Conservation (phyloP, 768 basidiomycete species). For the Amanita fuliginea region DNA sequence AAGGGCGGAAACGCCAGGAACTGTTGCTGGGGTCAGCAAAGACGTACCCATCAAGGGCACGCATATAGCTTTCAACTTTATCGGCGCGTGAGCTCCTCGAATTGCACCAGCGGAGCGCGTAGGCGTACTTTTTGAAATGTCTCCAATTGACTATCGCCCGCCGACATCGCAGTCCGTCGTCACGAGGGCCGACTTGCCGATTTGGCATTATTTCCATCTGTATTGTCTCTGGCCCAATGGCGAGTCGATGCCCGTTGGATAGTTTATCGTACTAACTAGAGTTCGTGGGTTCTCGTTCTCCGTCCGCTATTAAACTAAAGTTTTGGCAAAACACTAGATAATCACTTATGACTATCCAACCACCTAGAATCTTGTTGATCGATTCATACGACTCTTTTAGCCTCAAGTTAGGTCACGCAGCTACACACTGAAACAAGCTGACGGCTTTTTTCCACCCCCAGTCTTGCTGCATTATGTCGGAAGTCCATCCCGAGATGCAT, state of each 20-base stretch:
- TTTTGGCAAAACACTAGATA: neutral
- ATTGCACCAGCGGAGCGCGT: neutral
- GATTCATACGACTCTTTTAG: constrained; percentile 87
- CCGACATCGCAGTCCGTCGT: neutral
- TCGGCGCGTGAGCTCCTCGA: neutral
- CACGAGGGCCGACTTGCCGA: too few relatives aligned
- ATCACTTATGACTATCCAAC: constrained; percentile 26
- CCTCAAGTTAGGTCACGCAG: constrained; percentile 52
- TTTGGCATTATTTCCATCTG: neutral
- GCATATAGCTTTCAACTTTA: constrained; percentile 59
- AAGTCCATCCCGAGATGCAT: constrained; percentile 47
- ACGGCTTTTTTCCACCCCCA: constrained; percentile 17
- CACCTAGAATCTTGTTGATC: constrained; percentile 53
- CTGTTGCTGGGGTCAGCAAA: constrained; percentile 44
- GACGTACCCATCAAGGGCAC: constrained; percentile 73
- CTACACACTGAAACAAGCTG: neutral
- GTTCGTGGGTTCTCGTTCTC: neutral
- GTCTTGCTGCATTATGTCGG: constrained; percentile 64
- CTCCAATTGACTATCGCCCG: constrained; percentile 4
- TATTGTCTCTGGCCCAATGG: neutral
- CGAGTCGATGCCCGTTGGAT: neutral
- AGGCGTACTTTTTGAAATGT: constrained; percentile 15
- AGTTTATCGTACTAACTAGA: neutral
- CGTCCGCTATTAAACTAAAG: neutral
- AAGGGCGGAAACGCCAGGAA: constrained; percentile 34